These are phyloP conservation scores for Physaria fendleri DNA, from an alignment of 345 rosid species.

Conservation along the genomic window DNA sequence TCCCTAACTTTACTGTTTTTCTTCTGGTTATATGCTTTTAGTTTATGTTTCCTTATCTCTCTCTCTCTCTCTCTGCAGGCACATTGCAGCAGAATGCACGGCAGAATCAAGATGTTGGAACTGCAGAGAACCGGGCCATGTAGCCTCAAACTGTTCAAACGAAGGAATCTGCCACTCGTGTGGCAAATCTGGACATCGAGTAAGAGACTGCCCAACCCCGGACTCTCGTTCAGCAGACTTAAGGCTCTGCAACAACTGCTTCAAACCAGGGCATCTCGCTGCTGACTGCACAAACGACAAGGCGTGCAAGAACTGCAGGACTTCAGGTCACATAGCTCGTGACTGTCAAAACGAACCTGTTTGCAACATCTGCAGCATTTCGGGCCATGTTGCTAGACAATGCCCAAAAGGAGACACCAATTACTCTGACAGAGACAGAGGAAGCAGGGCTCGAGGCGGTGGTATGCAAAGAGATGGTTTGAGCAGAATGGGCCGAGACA, in stretches of 20 bases:
- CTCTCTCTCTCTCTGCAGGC: slow-evolving; percentile 56
- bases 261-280: slow-evolving; percentile 82
- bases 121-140: slow-evolving; percentile 91
- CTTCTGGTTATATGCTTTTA: background rate
- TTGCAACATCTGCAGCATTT: slow-evolving; percentile 70
- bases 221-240: slow-evolving; percentile 65
- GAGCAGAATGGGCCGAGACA: slow-evolving; percentile 72
- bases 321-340: slow-evolving; percentile 85
- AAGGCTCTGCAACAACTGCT: slow-evolving; percentile 93
- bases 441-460: slow-evolving; percentile 35
- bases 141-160: slow-evolving; percentile 74
- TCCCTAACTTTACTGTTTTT: background rate
- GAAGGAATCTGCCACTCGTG: slow-evolving; percentile 97
- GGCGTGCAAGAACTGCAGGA: slow-evolving; percentile 96
- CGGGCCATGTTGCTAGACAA: slow-evolving; percentile 78
- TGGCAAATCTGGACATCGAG: slow-evolving; percentile 93
- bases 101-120: slow-evolving; percentile 91
- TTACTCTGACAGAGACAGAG: slow-evolving; percentile 46
- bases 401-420: slow-evolving; percentile 56
- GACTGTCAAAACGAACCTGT: slow-evolving; percentile 80
- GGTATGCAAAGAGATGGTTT: slow-evolving; percentile 65
- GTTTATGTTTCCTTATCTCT: background rate
- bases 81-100: slow-evolving; percentile 90
- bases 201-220: slow-evolving; percentile 72
- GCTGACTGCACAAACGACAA: slow-evolving; percentile 91